A percentile compares a stretch with the other conserved stretches of the same genome.
Evolutionary conservation across 129 eudicot genomes (phyloP).

Genomic region (Calendula officinalis): DNA sequence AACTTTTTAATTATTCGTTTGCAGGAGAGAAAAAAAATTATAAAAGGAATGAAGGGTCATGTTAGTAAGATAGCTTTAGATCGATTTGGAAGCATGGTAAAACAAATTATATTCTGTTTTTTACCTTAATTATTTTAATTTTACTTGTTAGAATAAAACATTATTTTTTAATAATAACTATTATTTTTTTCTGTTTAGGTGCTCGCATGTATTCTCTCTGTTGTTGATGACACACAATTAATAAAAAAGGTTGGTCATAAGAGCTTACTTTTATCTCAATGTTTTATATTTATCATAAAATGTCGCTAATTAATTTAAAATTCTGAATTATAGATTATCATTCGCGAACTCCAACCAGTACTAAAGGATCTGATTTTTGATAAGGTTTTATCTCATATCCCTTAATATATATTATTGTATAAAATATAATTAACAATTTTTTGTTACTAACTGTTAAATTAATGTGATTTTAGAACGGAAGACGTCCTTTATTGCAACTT

Average conservation of each 20-base stretch:
- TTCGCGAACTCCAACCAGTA: conserved; percentile 62
- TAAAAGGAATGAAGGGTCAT: conserved; percentile 83
- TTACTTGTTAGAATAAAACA: too few species aligned
- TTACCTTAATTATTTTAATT: not conserved
- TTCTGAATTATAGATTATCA: conserved; percentile 46
- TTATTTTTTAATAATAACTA: not conserved
- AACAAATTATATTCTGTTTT: not conserved
- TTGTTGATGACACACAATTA: conserved; percentile 88
- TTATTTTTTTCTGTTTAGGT: conserved; percentile 43
- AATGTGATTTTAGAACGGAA: conserved; percentile 45
- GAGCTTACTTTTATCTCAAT: not conserved
- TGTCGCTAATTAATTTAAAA: not conserved
- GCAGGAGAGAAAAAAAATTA: conserved; percentile 89
- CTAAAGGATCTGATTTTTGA: conserved; percentile 71
- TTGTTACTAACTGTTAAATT: not conserved
- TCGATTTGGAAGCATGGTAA: conserved; percentile 70
- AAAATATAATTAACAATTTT: not conserved
- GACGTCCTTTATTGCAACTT: conserved; percentile 79
- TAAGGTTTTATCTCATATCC: conserved; percentile 48
- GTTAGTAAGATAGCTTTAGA: conserved; percentile 75
- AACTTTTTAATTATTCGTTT: conserved; percentile 15
- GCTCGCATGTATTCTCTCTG: conserved; percentile 64
- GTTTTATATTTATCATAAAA: not conserved
- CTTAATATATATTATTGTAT: not conserved
- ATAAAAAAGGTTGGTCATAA: conserved; percentile 55